Evolutionary conservation across 1,139 yeast species (phyloP), one percentile per base, ranked within the genome.

Genomic region (Meyerozyma guilliermondii): DNA sequence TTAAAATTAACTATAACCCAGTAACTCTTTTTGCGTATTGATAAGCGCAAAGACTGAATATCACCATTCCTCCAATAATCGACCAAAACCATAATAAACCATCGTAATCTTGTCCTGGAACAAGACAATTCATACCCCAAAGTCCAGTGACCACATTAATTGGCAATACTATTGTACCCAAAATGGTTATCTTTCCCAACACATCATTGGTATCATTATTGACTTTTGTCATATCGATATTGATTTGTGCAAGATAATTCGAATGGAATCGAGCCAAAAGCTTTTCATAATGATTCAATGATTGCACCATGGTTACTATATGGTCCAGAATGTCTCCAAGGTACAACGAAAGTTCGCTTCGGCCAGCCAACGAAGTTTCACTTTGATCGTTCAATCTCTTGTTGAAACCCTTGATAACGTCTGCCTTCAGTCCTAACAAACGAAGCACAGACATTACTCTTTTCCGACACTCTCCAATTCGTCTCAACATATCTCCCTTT

Each of bases 81-180:
- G 60, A 54, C 59, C 80, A 85, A 63, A 92, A 92, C 98, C 98
- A 92, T 5, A 69, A 62, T 51, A 91, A 67, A 1, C 87, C 83
- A 11, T 78, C 81, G 39, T 71, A 69, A 24, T 77, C 83, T 59
- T 91, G 98, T 0, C 98, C 98, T 0, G 98, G 98, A 30, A 92
- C 98, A 9, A 87, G 53, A 50, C 95, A 95, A 66, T 92, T 92
- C 98, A 92, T 92, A 47, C 98, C 98, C 98, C 98, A 92, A 42
- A 92, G 69, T 24, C 98, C 98, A 1, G 98, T 92, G 20, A 92
- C 83, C 44, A 92, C 87, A 59, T 92, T 92, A 75, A 92, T 79
- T 3, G 98, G 98, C 47, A 92, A 69, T 7, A 92, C 96, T 47
- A 92, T 87, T 0, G 98, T 89, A 74, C 98, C 98, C 49, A 92